A percentile compares a stretch with the other conserved stretches of the same genome.
Evolutionary conservation across 352 stramenopile genomes (phyloP).

Genomic region (Stramenopiles sp.): DNA sequence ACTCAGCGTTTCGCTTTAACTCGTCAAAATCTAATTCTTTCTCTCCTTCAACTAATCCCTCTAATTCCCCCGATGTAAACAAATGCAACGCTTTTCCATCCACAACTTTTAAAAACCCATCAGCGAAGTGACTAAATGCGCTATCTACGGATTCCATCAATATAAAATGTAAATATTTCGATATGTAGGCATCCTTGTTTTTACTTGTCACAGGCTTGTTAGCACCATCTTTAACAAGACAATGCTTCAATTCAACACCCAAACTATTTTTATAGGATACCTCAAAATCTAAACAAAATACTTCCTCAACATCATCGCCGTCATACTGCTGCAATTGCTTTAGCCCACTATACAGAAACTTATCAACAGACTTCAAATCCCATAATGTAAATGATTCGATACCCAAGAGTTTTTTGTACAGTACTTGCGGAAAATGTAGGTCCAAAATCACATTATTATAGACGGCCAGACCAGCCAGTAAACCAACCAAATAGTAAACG

Average conservation of each 20-base stretch:
- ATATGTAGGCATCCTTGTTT: slow-evolving; percentile 16
- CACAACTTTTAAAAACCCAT: slow-evolving; percentile 15
- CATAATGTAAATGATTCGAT: slow-evolving; percentile 29
- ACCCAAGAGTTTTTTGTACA: slow-evolving; percentile 52
- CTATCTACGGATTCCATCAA: slow-evolving; percentile 2
- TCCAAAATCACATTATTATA: slow-evolving; percentile 60
- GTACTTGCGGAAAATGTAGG: slow-evolving; percentile 43
- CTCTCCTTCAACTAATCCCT: not conserved
- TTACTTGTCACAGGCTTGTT: not conserved
- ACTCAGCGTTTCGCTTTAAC: slow-evolving; percentile 35
- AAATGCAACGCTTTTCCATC: not conserved
- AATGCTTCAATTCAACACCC: not conserved
- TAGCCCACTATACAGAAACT: slow-evolving; percentile 36
- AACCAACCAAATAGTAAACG: slow-evolving; percentile 27
- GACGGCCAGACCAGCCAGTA: slow-evolving; percentile 51
- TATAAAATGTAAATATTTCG: slow-evolving; percentile 10
- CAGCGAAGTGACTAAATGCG: slow-evolving; percentile 10
- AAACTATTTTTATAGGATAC: not conserved
- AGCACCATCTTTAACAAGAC: not conserved
- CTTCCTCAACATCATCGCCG: slow-evolving; percentile 44
- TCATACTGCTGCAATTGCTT: slow-evolving; percentile 44
- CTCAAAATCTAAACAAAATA: slow-evolving; percentile 42
- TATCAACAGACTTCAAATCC: slow-evolving; percentile 42
- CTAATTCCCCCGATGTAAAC: not conserved
- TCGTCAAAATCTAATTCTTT: slow-evolving; percentile 41